A percentile compares a stretch with the other conserved stretches of the same genome.
phyloP scores from a whole-genome alignment of 768 basidiomycete genomes.

The Trametes cingulata region DNA sequence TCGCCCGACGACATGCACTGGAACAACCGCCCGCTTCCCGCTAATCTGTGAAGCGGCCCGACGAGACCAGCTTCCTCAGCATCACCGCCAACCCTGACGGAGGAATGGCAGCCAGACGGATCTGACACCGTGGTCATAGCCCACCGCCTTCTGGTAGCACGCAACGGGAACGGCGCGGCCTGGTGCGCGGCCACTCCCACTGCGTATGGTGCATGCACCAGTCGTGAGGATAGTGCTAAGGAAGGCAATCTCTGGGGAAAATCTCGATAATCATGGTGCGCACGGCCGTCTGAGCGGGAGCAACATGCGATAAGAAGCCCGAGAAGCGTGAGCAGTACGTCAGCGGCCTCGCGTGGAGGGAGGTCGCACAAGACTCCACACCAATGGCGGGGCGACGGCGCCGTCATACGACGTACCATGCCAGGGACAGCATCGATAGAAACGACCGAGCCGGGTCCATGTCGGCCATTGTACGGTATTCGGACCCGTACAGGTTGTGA shows the following conservation, averaged over 20 bases:
- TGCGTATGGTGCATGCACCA: conserved; percentile 8
- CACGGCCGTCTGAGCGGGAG: neutral
- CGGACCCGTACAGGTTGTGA: conserved; percentile 15
- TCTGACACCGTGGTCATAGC: conserved; percentile 1
- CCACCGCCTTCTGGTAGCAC: neutral
- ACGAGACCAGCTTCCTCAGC: neutral
- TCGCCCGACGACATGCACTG: conserved; percentile 12
- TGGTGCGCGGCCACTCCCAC: neutral
- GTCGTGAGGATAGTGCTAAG: conserved; percentile 6
- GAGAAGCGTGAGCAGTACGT: conserved; percentile 10
- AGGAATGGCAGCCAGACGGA: conserved; percentile 1
- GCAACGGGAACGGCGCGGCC: conserved; percentile 10
- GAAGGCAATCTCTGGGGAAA: conserved; percentile 22
- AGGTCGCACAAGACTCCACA: conserved; percentile 8
- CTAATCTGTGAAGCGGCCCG: conserved; percentile 16
- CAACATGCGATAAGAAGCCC: conserved; percentile 19
- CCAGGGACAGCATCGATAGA: conserved; percentile 12
- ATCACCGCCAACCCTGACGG: conserved; percentile 3
- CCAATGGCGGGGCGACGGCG: conserved; percentile 3
- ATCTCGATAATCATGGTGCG: conserved; percentile 15
- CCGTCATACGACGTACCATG: conserved; percentile 12
- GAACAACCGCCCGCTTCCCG: conserved; percentile 10
- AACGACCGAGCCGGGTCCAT: conserved; percentile 15
- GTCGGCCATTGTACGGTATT: conserved; percentile 18
- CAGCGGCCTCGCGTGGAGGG: conserved; percentile 16